A percentile compares a stretch with the other conserved stretches of the same genome.
These are phyloP conservation scores for Solanum chmielewskii DNA, from an alignment of 257 asterid genomes.

Conservation along the genomic window DNA sequence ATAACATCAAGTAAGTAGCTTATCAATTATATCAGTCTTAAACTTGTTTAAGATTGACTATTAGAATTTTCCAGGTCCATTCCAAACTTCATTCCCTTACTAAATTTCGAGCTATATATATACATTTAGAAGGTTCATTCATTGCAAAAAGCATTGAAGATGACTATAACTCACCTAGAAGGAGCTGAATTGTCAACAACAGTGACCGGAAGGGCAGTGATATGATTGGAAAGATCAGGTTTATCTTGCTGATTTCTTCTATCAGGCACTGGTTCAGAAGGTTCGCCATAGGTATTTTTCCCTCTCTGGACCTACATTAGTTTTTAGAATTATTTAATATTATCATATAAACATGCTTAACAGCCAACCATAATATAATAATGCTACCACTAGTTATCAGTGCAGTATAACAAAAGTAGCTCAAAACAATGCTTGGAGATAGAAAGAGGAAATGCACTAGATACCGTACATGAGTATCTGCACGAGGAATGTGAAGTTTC, in stretches of 20 bases:
- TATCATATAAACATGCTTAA: not conserved
- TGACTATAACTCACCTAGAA: slow-evolving; percentile 31
- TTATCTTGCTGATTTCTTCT: slow-evolving; percentile 36
- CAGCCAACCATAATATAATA: not conserved
- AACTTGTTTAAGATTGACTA: not conserved
- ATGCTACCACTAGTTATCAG: not conserved
- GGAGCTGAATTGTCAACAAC: slow-evolving; percentile 40
- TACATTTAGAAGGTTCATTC: not conserved
- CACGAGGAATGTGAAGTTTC: slow-evolving; percentile 38
- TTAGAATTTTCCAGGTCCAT: not conserved
- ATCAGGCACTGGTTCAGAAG: slow-evolving; percentile 29
- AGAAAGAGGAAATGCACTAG: not conserved
- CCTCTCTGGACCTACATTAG: slow-evolving; percentile 40
- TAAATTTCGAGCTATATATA: not conserved
- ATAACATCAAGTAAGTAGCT: not conserved
- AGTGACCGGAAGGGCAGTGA: slow-evolving; percentile 23
- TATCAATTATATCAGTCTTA: not conserved
- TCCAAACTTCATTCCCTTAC: not conserved
- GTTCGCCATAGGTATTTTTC: slow-evolving; percentile 34
- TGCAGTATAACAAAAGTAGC: not conserved
- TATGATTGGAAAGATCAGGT: slow-evolving; percentile 30
- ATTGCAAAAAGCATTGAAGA: not conserved
- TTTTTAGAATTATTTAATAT: slow-evolving; percentile 1
- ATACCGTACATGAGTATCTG: slow-evolving; percentile 4
- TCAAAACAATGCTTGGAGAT: not conserved